Percentiles rank a stretch among this genome's conserved stretches.
Conservation (phyloP, 108 stramenopile species). For the Cyclostephanos invisitatus region DNA sequence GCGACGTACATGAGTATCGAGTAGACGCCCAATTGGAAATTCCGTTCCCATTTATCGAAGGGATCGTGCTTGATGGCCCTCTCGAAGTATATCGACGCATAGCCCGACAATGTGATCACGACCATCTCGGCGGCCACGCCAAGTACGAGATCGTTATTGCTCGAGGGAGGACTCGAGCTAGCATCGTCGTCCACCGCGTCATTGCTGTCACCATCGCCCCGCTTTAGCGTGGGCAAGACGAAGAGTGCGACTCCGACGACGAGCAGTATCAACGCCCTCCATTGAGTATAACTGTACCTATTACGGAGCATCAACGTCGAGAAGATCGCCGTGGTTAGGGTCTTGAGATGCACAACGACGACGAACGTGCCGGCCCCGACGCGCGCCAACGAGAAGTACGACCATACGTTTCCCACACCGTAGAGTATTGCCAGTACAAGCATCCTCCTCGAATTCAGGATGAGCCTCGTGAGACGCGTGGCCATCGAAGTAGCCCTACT, state of each 20-base stretch:
- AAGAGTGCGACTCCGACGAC: slow-evolving; percentile 52
- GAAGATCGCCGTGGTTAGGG: slow-evolving; percentile 54
- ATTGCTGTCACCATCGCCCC: not conserved
- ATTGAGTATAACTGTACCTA: slow-evolving; percentile 39
- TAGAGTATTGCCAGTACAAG: slow-evolving; percentile 46
- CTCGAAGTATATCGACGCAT: slow-evolving; percentile 57
- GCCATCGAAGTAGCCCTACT: not conserved
- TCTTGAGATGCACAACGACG: slow-evolving; percentile 44
- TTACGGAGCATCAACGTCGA: slow-evolving; percentile 42
- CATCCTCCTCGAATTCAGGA: slow-evolving; percentile 45
- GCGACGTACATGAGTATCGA: slow-evolving; percentile 26
- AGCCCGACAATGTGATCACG: slow-evolving; percentile 56
- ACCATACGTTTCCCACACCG: slow-evolving; percentile 48
- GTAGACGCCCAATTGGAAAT: slow-evolving; percentile 49
- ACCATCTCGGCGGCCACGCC: slow-evolving; percentile 41
- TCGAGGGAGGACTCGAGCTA: no score
- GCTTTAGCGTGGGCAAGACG: slow-evolving; percentile 16
- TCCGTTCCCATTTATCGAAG: slow-evolving; percentile 53
- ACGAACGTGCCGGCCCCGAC: slow-evolving; percentile 53
- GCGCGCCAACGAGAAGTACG: slow-evolving; percentile 41
- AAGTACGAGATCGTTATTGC: not conserved
- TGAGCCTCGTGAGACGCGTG: slow-evolving; percentile 18
- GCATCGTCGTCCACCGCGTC: no score
- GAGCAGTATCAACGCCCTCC: slow-evolving; percentile 50
- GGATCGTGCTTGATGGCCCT: slow-evolving; percentile 51